A percentile compares a stretch with the other conserved stretches of the same genome.
Conservation (phyloP, 2,329 filamentous ascomycete genomes). For the Pseudofabraea citricarpa region DNA sequence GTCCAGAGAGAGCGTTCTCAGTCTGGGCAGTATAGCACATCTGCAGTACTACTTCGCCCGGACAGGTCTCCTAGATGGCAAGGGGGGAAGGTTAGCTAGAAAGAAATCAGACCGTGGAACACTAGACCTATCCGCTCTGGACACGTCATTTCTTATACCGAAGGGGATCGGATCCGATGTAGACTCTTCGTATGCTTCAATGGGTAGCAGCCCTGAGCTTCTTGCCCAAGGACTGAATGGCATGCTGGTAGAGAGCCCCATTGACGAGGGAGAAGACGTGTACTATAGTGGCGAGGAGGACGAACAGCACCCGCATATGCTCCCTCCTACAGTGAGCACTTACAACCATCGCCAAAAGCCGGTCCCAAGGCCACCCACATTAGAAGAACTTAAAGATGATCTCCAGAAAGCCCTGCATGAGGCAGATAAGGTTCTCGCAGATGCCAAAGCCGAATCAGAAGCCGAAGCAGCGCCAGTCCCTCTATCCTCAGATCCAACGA, state of each 20-base stretch:
- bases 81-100: slow-evolving; percentile 79
- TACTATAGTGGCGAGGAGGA: slow-evolving; percentile 49
- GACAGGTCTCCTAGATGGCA: slow-evolving; percentile 88
- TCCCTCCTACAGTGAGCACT: slow-evolving; percentile 95
- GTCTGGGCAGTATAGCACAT: slow-evolving; percentile 92
- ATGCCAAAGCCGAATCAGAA: slow-evolving; percentile 34
- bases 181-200: slow-evolving; percentile 56
- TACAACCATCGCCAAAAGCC: slow-evolving; percentile 83
- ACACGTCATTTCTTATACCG: slow-evolving; percentile 37
- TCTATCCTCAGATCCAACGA: slow-evolving; percentile 9
- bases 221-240: slow-evolving; percentile 27
- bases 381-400: slow-evolving; percentile 69
- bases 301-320: slow-evolving; percentile 69
- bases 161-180: slow-evolving; percentile 41
- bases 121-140: slow-evolving; percentile 52
- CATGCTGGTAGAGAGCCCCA: slow-evolving; percentile 31
- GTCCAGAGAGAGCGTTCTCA: slow-evolving; percentile 92
- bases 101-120: slow-evolving; percentile 49
- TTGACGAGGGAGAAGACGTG: slow-evolving; percentile 37
- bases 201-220: slow-evolving; percentile 55
- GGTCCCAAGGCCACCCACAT: slow-evolving; percentile 78
- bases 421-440: slow-evolving; percentile 62
- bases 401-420: slow-evolving; percentile 64
- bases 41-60: slow-evolving; percentile 97
- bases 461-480: slow-evolving; percentile 11